Base-by-base conservation (phyloP, 2,329 filamentous ascomycete genomes). In the Colletotrichum siamense region DNA sequence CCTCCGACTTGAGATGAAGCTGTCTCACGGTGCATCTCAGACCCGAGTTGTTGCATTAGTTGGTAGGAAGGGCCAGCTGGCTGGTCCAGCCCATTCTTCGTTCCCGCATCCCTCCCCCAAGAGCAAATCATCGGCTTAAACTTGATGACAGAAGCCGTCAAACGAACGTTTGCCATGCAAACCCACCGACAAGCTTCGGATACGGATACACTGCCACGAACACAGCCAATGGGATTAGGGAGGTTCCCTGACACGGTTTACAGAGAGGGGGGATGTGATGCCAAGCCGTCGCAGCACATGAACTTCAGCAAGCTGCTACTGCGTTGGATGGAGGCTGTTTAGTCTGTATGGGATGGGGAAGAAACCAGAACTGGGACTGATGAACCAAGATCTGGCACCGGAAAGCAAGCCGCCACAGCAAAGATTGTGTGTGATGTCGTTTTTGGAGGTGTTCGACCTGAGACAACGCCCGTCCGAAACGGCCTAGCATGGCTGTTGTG, bases 11-110 rank as follows among this genome's bases (percentile, higher is more conserved):
- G 64, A 64, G 73, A 76, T 73, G 73, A 76, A 73, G 73, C 70
- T 76, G 73, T 76, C 73, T 76, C 73, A 76, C 73, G 70, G 73
- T 52, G 57, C 73, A 64, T 64, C 73, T 76, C 73, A 76, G 49
- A 76, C 73, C 70, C 69, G 73, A 76, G 26, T 57, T 69, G 73
- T 73, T 73, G 73, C 73, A 76, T 65, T 73, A 63, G 64, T 18
- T 39, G 6, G 39, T n/a, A 61, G 62, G 62, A 24, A 55, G 63
- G 52, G 44, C 44, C 64, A 76, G 73, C 64, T 52, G 44, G 44
- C 44, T 24, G 44, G 44, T 52, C 44, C 44, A 52, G 44, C n/a
- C 44, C 44, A 52, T 22, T 52, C 39, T 22, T n/a, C n/a, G n/a
- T 44, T 73, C 57, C 32, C 55, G 55, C 63, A 59, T 28, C 24